Evolutionary conservation across 2,329 filamentous ascomycete genomes (phyloP).

Genomic region (Fonsecaea monophora): DNA sequence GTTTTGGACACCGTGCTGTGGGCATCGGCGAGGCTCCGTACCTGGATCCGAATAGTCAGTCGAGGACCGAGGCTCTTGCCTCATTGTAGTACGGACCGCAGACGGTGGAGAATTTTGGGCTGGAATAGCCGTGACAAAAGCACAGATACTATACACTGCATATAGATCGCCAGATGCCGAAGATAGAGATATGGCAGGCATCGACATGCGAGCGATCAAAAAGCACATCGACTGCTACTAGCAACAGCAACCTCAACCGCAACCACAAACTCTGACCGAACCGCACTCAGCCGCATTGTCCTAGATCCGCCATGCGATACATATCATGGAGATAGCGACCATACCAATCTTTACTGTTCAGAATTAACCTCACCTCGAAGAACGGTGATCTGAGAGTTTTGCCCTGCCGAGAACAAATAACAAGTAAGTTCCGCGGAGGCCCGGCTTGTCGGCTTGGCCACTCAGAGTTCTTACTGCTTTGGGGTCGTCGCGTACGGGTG

Average conservation of each 20-base stretch:
- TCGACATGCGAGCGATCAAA: background rate
- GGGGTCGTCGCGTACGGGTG: no score
- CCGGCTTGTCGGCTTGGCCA: no score
- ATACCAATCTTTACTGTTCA: background rate
- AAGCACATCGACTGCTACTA: background rate
- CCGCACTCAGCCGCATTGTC: no score
- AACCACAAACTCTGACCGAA: no score
- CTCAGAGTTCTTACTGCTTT: no score
- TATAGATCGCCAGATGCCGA: background rate
- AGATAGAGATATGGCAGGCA: background rate
- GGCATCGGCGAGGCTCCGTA: slow-evolving; percentile 47
- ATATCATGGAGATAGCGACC: no score
- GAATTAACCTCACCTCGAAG: background rate
- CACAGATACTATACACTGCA: background rate
- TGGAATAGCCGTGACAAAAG: background rate
- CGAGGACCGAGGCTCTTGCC: slow-evolving; percentile 32
- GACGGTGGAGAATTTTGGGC: background rate
- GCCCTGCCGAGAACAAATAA: no score
- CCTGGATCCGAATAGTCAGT: slow-evolving; percentile 44
- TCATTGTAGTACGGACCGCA: background rate
- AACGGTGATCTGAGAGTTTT: no score
- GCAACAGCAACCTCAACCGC: no score
- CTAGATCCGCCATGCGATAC: no score
- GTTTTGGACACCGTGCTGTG: slow-evolving; percentile 44
- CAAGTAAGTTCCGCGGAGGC: no score